Evolutionary conservation across 805 yeast species (phyloP).

Genomic region (Nakazawaea peltata): DNA sequence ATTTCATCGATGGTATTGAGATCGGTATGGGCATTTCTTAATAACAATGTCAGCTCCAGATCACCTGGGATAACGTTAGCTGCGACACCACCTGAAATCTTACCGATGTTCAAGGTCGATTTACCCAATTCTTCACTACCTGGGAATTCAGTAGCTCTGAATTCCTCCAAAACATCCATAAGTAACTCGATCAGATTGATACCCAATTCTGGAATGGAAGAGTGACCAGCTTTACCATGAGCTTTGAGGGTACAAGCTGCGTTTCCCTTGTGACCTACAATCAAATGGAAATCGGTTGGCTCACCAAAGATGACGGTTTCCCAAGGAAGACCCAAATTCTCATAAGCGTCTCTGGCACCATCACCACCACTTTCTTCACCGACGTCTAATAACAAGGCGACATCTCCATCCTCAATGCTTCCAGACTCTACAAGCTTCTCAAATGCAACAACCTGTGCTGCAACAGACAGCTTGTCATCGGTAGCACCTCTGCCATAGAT

Average conservation of each 20-base stretch:
- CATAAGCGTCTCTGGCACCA: conserved; percentile 45
- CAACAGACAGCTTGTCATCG: conserved; percentile 69
- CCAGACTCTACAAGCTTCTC: conserved; percentile 33
- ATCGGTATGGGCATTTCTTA: conserved; percentile 45
- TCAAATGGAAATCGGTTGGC: conserved; percentile 64
- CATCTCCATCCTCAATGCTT: conserved; percentile 42
- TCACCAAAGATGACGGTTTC: conserved; percentile 63
- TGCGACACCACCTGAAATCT: conserved; percentile 54
- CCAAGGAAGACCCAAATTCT: conserved; percentile 38
- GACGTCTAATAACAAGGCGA: conserved; percentile 53
- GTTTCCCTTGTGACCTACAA: conserved; percentile 64
- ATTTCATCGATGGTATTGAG: conserved; percentile 26
- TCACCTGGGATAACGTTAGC: conserved; percentile 56
- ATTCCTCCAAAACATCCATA: conserved; percentile 38
- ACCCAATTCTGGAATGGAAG: conserved; percentile 67
- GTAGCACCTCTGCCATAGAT: conserved; percentile 62
- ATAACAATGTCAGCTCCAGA: conserved; percentile 39
- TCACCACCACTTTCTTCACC: conserved; percentile 63
- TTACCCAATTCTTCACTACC: conserved; percentile 45
- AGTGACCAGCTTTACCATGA: conserved; percentile 55
- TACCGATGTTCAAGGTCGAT: conserved; percentile 55
- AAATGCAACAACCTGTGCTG: conserved; percentile 50
- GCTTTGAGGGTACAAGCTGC: conserved; percentile 32
- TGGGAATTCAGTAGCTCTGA: conserved; percentile 40
- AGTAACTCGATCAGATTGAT: conserved; percentile 52